Evolutionary conservation across 2,329 filamentous ascomycete genomes (phyloP), one percentile per base, ranked within the genome.

Genomic region (Monosporascus cannonballus): DNA sequence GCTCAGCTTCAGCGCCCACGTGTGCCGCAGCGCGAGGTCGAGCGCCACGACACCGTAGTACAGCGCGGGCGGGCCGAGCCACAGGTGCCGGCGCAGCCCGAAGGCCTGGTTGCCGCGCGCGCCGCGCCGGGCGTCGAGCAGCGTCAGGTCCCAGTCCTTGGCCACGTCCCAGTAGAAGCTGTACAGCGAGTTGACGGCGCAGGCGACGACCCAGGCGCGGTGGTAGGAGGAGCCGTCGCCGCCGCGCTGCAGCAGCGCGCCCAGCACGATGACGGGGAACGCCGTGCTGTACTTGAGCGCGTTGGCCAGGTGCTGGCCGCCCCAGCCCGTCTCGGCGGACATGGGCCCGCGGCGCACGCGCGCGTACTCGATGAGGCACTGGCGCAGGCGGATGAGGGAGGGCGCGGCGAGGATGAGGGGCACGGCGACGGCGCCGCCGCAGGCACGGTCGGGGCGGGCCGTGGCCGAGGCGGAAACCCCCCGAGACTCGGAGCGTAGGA

Each of bases 141-240:
- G 78, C 0, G 87, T 89, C 56, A 99, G 77, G 66, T 97, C 94
- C 94, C 94, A 99, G 76, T 99, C 94, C 73, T 92, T 94, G 51
- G 90, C 80, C 30, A 97, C 85, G 64, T 99, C 94, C 94, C 94
- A 99, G 77, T 94, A 99, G 75, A 97, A 97, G n/a, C 88, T 91
- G 73, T 96, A 99, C 45, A 88, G 76, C 15, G 90, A 95, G 70
- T 99, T 96, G 62, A 94, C 66, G 36, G 90, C 74, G 30, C 90
- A 87, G 44, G 87, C 87, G 37, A 80, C 71, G 30, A 95, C 74
- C 85, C 90, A 94, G 47, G 75, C 73, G 41, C 74, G 75, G 67
- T 82, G 79, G 53, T 81, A 65, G 1, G 73, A 70, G 4, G 70
- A 62, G 9, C 61, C 68, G 22, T 67, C 69, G 37, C 67, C 66